These are phyloP conservation scores for Aureobasidium sp. DNA, from an alignment of 2,329 filamentous ascomycete species.

Conservation along the genomic window DNA sequence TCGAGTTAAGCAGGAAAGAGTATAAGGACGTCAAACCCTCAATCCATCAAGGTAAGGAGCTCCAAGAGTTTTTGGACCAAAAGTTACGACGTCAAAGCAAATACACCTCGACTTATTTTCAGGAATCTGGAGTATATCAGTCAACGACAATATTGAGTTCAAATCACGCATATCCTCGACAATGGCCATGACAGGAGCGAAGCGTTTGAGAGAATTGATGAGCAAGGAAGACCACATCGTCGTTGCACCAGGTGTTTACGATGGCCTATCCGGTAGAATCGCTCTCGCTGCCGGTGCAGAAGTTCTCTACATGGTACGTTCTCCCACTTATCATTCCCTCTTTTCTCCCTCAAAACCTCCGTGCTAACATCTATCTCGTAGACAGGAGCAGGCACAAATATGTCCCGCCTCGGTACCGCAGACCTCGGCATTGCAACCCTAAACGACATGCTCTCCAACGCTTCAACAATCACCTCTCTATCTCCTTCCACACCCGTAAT, in stretches of 20 bases:
- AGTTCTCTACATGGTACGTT: slow-evolving; percentile 57
- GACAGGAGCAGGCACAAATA: slow-evolving; percentile 57
- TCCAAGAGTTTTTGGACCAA: background rate
- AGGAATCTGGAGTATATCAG: no score
- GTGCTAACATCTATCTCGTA: slow-evolving; percentile 23
- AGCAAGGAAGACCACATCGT: slow-evolving; percentile 34
- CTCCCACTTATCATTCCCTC: background rate
- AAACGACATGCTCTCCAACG: slow-evolving; percentile 57
- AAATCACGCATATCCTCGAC: no score
- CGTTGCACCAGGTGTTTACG: slow-evolving; percentile 60
- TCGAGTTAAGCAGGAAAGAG: background rate
- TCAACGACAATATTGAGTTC: no score
- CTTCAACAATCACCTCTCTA: slow-evolving; percentile 58
- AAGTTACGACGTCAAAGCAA: background rate
- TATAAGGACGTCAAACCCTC: background rate
- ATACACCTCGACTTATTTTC: background rate
- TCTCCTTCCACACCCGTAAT: slow-evolving; percentile 52
- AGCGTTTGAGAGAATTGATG: slow-evolving; percentile 20
- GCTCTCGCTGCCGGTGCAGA: slow-evolving; percentile 58
- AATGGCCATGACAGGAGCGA: slow-evolving; percentile 12
- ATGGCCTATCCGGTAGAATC: slow-evolving; percentile 59
- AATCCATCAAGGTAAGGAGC: slow-evolving; percentile 5
- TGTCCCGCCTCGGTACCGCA: slow-evolving; percentile 54
- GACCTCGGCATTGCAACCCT: slow-evolving; percentile 57
- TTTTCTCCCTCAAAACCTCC: background rate